Evolutionary conservation across 257 asterid genomes (phyloP).

Genomic region (Solanum pennellii): DNA sequence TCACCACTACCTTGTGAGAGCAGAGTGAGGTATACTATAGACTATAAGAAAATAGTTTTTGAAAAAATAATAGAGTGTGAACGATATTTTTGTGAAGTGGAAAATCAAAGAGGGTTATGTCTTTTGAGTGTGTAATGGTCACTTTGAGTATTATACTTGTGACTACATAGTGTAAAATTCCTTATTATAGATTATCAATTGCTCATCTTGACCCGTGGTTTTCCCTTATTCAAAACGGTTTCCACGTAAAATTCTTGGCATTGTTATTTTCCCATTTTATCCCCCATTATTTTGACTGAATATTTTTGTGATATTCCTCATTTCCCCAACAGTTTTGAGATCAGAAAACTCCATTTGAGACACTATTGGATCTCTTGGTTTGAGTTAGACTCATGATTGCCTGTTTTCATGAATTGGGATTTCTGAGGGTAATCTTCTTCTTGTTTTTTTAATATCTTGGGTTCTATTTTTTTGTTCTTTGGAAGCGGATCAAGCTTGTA

Average conservation of each 20-base stretch:
- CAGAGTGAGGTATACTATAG: background rate
- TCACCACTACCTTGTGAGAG: background rate
- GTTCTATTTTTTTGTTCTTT: background rate
- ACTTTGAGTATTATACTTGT: background rate
- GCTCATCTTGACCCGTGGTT: background rate
- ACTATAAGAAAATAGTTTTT: background rate
- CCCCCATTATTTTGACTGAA: background rate
- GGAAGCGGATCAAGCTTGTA: background rate
- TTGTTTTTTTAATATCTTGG: background rate
- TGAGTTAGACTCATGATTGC: background rate
- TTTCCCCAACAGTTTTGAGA: background rate
- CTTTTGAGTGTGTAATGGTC: background rate
- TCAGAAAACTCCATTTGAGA: background rate
- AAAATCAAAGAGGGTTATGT: background rate
- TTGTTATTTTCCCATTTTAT: background rate
- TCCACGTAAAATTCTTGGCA: background rate
- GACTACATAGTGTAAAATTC: background rate
- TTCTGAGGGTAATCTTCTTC: background rate
- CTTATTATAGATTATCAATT: background rate
- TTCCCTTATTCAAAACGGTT: background rate
- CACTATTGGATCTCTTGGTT: background rate
- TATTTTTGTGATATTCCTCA: background rate
- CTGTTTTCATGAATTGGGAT: background rate
- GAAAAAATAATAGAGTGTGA: background rate
- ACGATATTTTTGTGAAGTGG: background rate